A percentile compares a stretch with the other conserved stretches of the same genome.
Evolutionary conservation across 768 basidiomycete genomes (phyloP).

Genomic region (Paxillus involutus): DNA sequence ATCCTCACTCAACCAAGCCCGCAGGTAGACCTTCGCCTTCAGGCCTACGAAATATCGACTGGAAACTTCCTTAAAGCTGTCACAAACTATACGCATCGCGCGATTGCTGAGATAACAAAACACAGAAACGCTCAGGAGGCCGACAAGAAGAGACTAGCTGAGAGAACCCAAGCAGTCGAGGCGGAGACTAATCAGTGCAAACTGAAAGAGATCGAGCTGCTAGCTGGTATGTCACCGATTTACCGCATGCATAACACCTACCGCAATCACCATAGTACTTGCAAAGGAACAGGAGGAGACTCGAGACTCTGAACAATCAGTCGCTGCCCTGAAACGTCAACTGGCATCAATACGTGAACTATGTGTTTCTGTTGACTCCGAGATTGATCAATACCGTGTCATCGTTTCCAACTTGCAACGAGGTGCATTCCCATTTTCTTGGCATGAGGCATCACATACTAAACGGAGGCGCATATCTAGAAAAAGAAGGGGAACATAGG

Average conservation of each 20-base stretch:
- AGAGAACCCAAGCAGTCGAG: conserved; percentile 64
- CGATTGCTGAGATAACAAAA: conserved; percentile 67
- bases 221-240: conserved; percentile 55
- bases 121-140: conserved; percentile 59
- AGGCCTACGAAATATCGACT: conserved; percentile 64
- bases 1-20: conserved; percentile 57
- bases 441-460: background rate
- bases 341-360: conserved; percentile 63
- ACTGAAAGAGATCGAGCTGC: conserved; percentile 73
- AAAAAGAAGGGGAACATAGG: conserved; percentile 65
- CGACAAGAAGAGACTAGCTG: conserved; percentile 61
- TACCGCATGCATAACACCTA: background rate
- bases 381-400: conserved; percentile 73
- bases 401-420: conserved; percentile 59
- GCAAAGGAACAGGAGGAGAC: conserved; percentile 71
- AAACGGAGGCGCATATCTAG: conserved; percentile 33
- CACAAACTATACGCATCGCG: conserved; percentile 68
- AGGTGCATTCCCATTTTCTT: conserved; percentile 43
- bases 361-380: conserved; percentile 54
- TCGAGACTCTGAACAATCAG: conserved; percentile 64
- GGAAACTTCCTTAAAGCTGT: conserved; percentile 74
- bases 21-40: conserved; percentile 60
- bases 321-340: conserved; percentile 64
- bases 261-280: conserved; percentile 42
- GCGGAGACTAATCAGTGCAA: conserved; percentile 75